A percentile compares a stretch with the other conserved stretches of the same genome.
Evolutionary conservation across 805 yeast species (phyloP).

Genomic region (Pachysolen tannophilus): DNA sequence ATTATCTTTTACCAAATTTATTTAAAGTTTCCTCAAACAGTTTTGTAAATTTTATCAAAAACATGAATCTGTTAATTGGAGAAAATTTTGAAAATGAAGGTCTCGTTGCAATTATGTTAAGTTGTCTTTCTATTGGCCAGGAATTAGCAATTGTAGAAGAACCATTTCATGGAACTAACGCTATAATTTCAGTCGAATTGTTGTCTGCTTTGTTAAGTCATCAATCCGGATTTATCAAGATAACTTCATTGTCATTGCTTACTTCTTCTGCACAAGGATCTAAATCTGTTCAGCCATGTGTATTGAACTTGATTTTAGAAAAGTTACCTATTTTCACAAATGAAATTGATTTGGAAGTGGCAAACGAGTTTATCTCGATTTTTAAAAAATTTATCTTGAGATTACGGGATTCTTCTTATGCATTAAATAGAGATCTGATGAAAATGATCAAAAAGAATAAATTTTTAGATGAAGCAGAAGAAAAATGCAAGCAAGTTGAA

Average conservation of each 20-base stretch:
- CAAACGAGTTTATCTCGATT: constrained; percentile 58
- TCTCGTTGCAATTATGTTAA: constrained; percentile 35
- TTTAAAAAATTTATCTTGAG: constrained; percentile 57
- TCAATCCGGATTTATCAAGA: constrained; percentile 31
- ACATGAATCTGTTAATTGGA: too few relatives aligned
- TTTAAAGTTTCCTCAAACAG: constrained; percentile 43
- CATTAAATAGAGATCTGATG: constrained; percentile 42
- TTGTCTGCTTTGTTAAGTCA: constrained; percentile 38
- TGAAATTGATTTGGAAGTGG: constrained; percentile 60
- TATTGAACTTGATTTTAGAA: constrained; percentile 34
- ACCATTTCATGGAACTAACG: constrained; percentile 30
- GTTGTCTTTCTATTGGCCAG: constrained; percentile 57
- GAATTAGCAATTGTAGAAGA: constrained; percentile 43
- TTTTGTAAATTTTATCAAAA: constrained; percentile 29
- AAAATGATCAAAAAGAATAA: constrained; percentile 29
- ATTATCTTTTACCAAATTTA: constrained; percentile 55
- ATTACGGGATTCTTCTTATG: constrained; percentile 60
- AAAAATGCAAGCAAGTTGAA: constrained; percentile 21
- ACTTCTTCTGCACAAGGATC: constrained; percentile 58
- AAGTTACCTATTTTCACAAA: constrained; percentile 44
- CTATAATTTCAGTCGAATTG: constrained; percentile 26
- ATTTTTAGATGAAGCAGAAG: constrained; percentile 31
- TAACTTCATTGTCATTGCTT: constrained; percentile 52
- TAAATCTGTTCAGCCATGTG: constrained; percentile 37
- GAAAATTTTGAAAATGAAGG: constrained; percentile 20